Evolutionary conservation across 306 rosid species (phyloP).

Genomic region (Luffa acutangula): DNA sequence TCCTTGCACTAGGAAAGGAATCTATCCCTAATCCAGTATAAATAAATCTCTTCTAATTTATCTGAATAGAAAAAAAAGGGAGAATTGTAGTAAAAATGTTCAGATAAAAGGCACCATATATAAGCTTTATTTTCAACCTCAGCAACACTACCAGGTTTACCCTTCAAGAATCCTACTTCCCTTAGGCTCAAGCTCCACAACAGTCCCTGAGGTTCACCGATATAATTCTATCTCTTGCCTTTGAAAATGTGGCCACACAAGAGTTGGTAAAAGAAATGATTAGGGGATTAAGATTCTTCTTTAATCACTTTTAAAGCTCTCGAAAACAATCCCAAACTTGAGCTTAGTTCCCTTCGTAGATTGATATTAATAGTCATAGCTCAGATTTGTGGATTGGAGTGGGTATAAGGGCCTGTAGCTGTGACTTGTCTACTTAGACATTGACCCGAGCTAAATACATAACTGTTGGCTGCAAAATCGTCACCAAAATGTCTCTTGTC

Average conservation of each 20-base stretch:
- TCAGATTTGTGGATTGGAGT: neutral
- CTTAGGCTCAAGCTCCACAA: neutral
- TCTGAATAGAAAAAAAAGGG: neutral
- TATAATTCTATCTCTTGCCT: neutral
- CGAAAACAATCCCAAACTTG: neutral
- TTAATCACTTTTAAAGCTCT: too few species aligned
- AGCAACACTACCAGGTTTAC: neutral
- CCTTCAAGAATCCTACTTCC: neutral
- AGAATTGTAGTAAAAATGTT: neutral
- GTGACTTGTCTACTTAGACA: too few species aligned
- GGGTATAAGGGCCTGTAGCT: too few species aligned
- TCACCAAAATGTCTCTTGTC: neutral
- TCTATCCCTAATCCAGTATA: neutral
- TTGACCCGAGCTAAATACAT: neutral
- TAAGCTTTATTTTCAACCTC: neutral
- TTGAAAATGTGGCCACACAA: neutral
- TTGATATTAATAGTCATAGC: neutral
- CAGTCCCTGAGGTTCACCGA: neutral
- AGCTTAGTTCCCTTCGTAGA: neutral
- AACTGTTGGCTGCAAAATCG: neutral
- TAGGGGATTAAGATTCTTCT: neutral
- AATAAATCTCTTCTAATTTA: neutral
- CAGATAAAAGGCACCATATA: neutral
- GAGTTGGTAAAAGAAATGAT: neutral
- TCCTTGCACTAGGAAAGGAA: neutral